Evolutionary conservation across 345 rosid genomes (phyloP).

Genomic region (Carallia pectinifolia): DNA sequence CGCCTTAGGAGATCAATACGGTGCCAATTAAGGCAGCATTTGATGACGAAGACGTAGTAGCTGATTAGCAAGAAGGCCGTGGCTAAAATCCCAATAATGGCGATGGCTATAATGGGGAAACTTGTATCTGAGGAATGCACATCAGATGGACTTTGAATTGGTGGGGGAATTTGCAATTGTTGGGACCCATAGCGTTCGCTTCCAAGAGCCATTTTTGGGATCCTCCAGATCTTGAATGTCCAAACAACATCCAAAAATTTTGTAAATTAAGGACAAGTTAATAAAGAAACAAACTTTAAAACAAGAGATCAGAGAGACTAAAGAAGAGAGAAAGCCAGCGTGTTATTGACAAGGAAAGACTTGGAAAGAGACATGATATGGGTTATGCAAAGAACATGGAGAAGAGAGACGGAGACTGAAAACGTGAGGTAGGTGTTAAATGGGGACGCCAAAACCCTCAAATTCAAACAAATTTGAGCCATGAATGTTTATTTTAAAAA

Average conservation of each 20-base stretch:
- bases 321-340: not conserved
- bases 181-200: slow-evolving; percentile 19
- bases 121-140: slow-evolving; percentile 41
- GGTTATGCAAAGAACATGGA: slow-evolving; percentile 20
- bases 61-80: slow-evolving; percentile 79
- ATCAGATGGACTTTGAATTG: slow-evolving; percentile 28
- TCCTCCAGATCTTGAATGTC: slow-evolving; percentile 10
- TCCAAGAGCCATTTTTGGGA: slow-evolving; percentile 46
- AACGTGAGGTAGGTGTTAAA: slow-evolving; percentile 10
- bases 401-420: slow-evolving; percentile 25
- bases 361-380: slow-evolving; percentile 4
- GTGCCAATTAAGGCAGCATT: slow-evolving; percentile 90
- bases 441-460: slow-evolving; percentile 14
- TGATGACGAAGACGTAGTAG: slow-evolving; percentile 80
- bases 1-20: slow-evolving; percentile 55
- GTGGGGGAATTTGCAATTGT: slow-evolving; percentile 28
- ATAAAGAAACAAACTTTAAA: not conserved
- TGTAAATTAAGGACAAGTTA: not conserved
- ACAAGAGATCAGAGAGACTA: not conserved
- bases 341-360: slow-evolving; percentile 7
- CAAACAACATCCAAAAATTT: not conserved
- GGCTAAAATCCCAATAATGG: slow-evolving; percentile 77
- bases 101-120: slow-evolving; percentile 76
- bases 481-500: not conserved
- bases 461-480: slow-evolving; percentile 15